These are phyloP conservation scores for Solanum pennellii DNA, from an alignment of 257 asterid species.

Conservation along the genomic window DNA sequence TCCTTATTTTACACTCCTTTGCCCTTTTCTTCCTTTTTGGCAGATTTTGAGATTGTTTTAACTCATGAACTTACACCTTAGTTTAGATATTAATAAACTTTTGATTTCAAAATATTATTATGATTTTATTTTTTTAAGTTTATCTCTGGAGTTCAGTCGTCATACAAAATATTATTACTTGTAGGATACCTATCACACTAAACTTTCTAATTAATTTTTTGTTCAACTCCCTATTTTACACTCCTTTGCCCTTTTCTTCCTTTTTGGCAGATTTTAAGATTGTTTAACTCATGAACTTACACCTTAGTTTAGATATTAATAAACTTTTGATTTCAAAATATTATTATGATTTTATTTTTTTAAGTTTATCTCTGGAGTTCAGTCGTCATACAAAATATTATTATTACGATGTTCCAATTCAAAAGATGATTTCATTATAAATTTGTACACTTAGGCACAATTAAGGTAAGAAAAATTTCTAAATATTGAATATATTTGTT, in stretches of 20 bases:
- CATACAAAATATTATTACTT: neutral
- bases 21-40: neutral
- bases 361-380: too few species aligned
- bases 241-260: neutral
- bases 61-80: neutral
- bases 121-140: too few species aligned
- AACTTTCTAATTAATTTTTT: too few species aligned
- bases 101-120: too few species aligned
- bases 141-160: too few species aligned
- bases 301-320: neutral
- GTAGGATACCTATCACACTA: neutral
- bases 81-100: neutral
- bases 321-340: too few species aligned
- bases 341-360: too few species aligned
- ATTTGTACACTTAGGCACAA: neutral
- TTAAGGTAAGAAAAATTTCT: neutral
- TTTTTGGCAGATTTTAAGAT: neutral
- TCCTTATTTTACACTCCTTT: neutral
- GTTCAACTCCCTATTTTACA: neutral
- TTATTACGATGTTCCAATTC: neutral
- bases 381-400: neutral
- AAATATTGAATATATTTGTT: too few species aligned
- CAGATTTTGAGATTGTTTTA: too few species aligned
- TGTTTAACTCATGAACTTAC: neutral
- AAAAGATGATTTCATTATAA: neutral